Evolutionary conservation across 441 rosid genomes (phyloP), one percentile per base, ranked within the genome.

Genomic region (Euphorbia schlechtendalii): DNA sequence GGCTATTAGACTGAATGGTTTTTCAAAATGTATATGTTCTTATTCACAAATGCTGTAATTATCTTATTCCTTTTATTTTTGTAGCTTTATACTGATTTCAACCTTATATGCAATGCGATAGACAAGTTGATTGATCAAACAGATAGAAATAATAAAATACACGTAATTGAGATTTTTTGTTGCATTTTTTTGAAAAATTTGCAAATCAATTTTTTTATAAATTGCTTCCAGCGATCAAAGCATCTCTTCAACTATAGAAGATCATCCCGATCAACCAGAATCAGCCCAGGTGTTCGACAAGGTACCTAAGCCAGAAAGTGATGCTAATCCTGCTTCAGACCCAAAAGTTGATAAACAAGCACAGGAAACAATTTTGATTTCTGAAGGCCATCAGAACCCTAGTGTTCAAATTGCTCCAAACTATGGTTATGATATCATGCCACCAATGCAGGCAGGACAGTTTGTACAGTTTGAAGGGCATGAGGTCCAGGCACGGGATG

Each of bases 381-480:
- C 76, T 64, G 85, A 82, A 80, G 67, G 65, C 68, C 81, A 84
- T 74, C 88, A 74, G 64, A 76, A 73, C 41, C 68, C 78, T 18
- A 32, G 63, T 72, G 72, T 78, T 74, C 89, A 81, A 67, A 81
- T 83, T 74, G 82, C 63, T 53, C 87, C 85, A 46, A 72, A 69
- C 66, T 84, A 80, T 79, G 73, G 71, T 69, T 79, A 81, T 69
- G 86, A 84, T 60, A 74, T 86, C 61, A 74, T 84, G 57, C 78
- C 92, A 55, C 68, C 83, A 14, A 59, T 80, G 40, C 65, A 89
- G 54, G 81, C 80, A 15, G 74, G 78, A 78, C 86, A 83, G 58
- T 78, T 70, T 64, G 59, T 69, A 51, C 88, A 72, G 34, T 65
- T 74, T 41, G 90, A 83, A 58, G 82, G 76, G 36, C 76, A 76